Evolutionary conservation across 768 basidiomycete genomes (phyloP).

Genomic region (Psilocybe subaeruginosa): DNA sequence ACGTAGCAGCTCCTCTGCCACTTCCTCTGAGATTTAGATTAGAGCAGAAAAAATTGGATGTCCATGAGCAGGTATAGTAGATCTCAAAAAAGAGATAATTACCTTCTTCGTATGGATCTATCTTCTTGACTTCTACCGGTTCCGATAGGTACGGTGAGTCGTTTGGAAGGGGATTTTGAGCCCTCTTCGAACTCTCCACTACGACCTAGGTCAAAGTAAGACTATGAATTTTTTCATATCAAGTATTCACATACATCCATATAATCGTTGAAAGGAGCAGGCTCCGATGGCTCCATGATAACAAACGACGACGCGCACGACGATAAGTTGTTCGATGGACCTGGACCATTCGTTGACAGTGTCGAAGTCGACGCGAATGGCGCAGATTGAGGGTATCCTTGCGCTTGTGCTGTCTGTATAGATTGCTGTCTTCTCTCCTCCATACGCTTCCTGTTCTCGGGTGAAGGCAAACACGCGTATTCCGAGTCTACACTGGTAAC

Average conservation of each 20-base stretch:
- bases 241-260: not conserved
- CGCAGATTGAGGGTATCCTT: not conserved
- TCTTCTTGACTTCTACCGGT: constrained; percentile 14
- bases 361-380: not conserved
- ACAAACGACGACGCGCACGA: not conserved
- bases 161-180: not conserved
- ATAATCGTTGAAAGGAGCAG: not conserved
- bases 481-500: not conserved
- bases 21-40: constrained; percentile 9
- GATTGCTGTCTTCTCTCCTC: not conserved
- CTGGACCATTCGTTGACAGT: not conserved
- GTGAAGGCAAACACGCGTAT: not conserved
- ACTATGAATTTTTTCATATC: not conserved
- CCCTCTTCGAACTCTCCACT: not conserved
- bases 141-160: not conserved
- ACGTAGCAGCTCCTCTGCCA: constrained; percentile 14
- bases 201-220: not conserved
- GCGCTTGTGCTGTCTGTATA: too few species aligned
- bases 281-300: not conserved
- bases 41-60: not conserved
- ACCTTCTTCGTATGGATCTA: constrained; percentile 30
- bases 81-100: too few species aligned
- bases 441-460: not conserved
- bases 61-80: too few species aligned
- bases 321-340: not conserved